Evolutionary conservation across 305 asterid species (phyloP), one percentile per base, ranked within the genome.

Genomic region (Withania somnifera): DNA sequence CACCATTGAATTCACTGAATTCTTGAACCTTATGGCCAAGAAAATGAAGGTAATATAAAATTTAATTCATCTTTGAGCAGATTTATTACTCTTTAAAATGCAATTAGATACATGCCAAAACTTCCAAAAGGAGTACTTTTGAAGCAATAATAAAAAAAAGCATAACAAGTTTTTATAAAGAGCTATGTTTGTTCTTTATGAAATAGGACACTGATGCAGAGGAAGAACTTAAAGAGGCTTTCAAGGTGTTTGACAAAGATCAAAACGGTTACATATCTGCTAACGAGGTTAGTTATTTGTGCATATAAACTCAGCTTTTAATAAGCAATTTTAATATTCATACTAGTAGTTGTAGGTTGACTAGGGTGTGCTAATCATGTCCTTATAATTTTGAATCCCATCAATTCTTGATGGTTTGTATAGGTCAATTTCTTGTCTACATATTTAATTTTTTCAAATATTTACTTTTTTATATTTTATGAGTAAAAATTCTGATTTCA

Each of bases 241-340:
- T 92, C 86, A 92, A 90, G 80, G 97, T 92, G 86, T 91, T 92
- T 84, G 97, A 92, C 85, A 91, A 92, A 83, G 95, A 92, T 84
- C 97, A 92, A 85, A 91, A 92, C 86, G 97, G 97, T 57, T 92
- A 91, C 82, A 92, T 90, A 69, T 92, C 97, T 7, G 92, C 97
- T 61, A 87, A 57, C 61, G 97, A 93, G 93, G 97, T 93, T 67
- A 81, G 76, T 50, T 22, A 28, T 61, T 28, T 61, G 0, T 14
- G 6, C 69, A 28, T 28, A 28, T 14, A 6, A 28, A 61, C n/a
- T 61, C 42, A 28, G 14, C 40, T 28, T 61, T 61, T 28, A 28
- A 28, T 26, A 60, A 26, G 8, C 17, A 36, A 7, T 52, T 9
- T 15, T 52, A 52, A 4, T 52, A 52, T 52, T 52, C 57, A 52